phyloP scores from a whole-genome alignment of 1,139 yeast species.

The Yamadazyma buinensis region DNA sequence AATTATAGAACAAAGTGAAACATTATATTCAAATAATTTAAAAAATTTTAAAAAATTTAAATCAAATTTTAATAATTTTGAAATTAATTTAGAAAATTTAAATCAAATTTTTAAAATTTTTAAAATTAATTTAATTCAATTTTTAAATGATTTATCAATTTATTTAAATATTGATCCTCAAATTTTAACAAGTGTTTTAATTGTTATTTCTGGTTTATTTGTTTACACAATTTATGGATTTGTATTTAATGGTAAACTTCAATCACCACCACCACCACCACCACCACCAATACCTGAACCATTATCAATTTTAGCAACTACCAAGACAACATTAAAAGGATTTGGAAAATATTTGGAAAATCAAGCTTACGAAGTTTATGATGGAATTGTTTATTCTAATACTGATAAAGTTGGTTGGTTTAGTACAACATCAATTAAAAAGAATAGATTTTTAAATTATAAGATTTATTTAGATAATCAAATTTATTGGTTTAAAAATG shows the following conservation, averaged over 20 bases:
- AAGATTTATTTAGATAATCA: no score
- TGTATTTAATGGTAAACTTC: no score
- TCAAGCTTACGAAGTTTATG: not conserved
- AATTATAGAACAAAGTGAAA: slow-evolving; percentile 23
- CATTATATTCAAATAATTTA: slow-evolving; percentile 17
- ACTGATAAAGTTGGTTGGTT: no score
- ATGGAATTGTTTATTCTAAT: no score
- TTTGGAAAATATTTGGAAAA: slow-evolving; percentile 2
- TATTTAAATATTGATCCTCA: slow-evolving; percentile 8
- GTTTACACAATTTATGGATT: not conserved
- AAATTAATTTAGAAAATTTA: not conserved
- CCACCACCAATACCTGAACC: no score
- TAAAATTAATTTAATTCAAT: slow-evolving; percentile 10
- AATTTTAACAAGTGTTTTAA: no score
- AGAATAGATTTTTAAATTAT: slow-evolving; percentile 1
- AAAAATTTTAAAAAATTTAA: slow-evolving; percentile 1
- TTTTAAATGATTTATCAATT: slow-evolving; percentile 12
- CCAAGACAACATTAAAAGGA: not conserved
- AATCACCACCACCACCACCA: no score
- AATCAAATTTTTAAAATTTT: slow-evolving; percentile 4
- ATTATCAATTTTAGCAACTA: no score
- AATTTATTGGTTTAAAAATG: no score
- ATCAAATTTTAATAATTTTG: not conserved
- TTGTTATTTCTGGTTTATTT: not conserved
- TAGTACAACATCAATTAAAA: not conserved